These are phyloP conservation scores for Isochrysis galbana DNA, from an alignment of 78 protist genomes.

Conservation along the genomic window DNA sequence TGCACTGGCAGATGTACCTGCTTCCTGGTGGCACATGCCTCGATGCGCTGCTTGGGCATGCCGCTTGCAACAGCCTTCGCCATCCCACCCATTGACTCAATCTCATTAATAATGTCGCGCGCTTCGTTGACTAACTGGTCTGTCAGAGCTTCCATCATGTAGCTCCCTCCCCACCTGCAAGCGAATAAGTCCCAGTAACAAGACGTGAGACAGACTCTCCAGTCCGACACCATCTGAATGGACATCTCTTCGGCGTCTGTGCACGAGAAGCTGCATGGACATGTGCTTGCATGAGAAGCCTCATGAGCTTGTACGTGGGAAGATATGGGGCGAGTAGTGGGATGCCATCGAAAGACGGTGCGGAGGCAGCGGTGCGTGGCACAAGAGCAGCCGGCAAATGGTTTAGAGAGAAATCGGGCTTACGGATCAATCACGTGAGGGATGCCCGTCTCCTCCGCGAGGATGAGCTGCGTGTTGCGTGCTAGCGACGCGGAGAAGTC, in stretches of 20 bases:
- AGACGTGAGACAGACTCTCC: too few relatives aligned
- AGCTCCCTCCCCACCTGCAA: background rate
- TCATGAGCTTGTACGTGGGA: too few relatives aligned
- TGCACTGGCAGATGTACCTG: too few relatives aligned
- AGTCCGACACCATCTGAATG: too few relatives aligned
- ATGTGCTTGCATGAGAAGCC: too few relatives aligned
- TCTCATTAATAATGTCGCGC: slow-evolving; percentile 63
- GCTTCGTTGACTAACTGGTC: slow-evolving; percentile 56
- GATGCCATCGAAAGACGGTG: too few relatives aligned
- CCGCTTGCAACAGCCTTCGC: slow-evolving; percentile 72
- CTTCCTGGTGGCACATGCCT: slow-evolving; percentile 89
- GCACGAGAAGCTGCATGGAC: too few relatives aligned
- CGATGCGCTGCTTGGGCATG: slow-evolving; percentile 94
- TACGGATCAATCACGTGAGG: slow-evolving; percentile 84
- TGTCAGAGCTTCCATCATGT: slow-evolving; percentile 73
- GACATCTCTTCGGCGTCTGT: too few relatives aligned
- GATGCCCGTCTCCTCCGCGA: background rate
- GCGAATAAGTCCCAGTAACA: too few relatives aligned
- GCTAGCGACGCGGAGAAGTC: slow-evolving; percentile 90
- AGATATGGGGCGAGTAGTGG: too few relatives aligned
- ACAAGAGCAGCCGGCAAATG: slow-evolving; percentile 93
- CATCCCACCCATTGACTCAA: slow-evolving; percentile 87
- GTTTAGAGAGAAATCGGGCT: too few relatives aligned
- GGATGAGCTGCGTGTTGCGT: slow-evolving; percentile 88
- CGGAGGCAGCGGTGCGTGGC: background rate